Conservation (phyloP, 805 yeast genomes). For the Priceomyces haplophilus region DNA sequence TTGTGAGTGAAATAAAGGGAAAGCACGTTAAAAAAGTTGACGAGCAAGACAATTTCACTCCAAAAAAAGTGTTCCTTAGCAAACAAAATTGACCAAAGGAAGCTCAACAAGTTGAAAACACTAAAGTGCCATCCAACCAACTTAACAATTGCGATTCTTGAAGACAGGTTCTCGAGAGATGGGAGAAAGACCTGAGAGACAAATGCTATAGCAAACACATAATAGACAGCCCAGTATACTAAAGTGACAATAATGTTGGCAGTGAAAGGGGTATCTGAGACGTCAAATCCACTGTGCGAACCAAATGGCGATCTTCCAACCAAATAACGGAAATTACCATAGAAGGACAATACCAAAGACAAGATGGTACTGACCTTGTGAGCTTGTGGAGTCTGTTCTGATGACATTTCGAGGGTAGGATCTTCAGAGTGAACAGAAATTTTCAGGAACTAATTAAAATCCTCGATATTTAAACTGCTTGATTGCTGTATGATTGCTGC, state of each 20-base stretch:
- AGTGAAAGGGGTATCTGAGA: constrained; percentile 69
- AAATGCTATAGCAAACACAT: constrained; percentile 51
- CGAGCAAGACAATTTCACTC: constrained; percentile 54
- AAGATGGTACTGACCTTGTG: constrained; percentile 47
- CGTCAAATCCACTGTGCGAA: constrained; percentile 47
- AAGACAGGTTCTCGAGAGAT: constrained; percentile 14
- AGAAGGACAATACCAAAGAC: constrained; percentile 54
- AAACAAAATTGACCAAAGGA: constrained; percentile 64
- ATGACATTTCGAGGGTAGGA: background rate
- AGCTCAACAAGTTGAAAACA: constrained; percentile 55
- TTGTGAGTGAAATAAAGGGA: constrained; percentile 56
- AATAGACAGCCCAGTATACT: constrained; percentile 57
- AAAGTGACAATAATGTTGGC: constrained; percentile 48
- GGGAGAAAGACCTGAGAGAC: constrained; percentile 45
- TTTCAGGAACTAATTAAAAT: background rate
- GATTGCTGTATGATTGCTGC: background rate
- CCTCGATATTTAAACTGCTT: background rate
- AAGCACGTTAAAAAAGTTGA: constrained; percentile 59
- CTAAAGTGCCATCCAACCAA: constrained; percentile 61
- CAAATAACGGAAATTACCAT: constrained; percentile 54
- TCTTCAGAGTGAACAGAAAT: background rate
- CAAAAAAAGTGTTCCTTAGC: constrained; percentile 55
- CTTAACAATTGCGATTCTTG: constrained; percentile 25
- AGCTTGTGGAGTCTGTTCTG: constrained; percentile 12
- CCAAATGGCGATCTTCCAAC: constrained; percentile 52